Evolutionary conservation across 306 rosid genomes (phyloP), one percentile per base, ranked within the genome.

Genomic region (Senna siamea): DNA sequence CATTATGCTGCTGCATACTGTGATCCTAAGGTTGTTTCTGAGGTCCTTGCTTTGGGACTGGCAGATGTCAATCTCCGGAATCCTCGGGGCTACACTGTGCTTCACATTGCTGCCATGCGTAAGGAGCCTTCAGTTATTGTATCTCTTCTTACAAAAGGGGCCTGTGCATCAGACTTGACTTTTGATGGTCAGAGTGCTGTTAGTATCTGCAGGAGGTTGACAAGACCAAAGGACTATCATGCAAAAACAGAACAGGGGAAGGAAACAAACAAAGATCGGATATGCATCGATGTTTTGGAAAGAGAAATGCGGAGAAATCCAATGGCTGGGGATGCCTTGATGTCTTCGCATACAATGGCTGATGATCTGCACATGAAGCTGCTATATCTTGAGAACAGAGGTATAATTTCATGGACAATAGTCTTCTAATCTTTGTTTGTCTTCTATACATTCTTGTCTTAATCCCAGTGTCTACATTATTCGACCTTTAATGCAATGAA

Each of bases 1-100:
- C 99, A 95, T 83, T 90, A 92, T 74, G 96, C 93, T 6, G 91
- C 80, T 40, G 96, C 98, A 46, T 92, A 95, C 85, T 92, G 99
- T 76, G 99, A 95, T 81, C 92, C 97, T 20, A 95, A 92, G 87
- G 88, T 95, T 64, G 91, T 95, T 70, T 86, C 87, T n/a, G 96
- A 87, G 78, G 86, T 92, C 43, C 97, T 95, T 47, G 59, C 83
- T 79, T 73, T 95, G 71, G 83, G 65, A 50, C 46, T 76, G 65
- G 98, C 92, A n/a, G 78, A 87, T 81, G 78, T 86, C 77, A 87
- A 87, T 65, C 98, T 84, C 74, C 81, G 79, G 22, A 90, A 90
- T 64, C 37, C 88, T 57, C 86, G 91, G 22, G 96, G 97, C 4
- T 86, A 88, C 73, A 83, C 98, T 0, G 89, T 88, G 37, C 97